These are phyloP conservation scores for Magnusiomyces fungicola DNA, from an alignment of 1,139 yeast species.

Conservation along the genomic window DNA sequence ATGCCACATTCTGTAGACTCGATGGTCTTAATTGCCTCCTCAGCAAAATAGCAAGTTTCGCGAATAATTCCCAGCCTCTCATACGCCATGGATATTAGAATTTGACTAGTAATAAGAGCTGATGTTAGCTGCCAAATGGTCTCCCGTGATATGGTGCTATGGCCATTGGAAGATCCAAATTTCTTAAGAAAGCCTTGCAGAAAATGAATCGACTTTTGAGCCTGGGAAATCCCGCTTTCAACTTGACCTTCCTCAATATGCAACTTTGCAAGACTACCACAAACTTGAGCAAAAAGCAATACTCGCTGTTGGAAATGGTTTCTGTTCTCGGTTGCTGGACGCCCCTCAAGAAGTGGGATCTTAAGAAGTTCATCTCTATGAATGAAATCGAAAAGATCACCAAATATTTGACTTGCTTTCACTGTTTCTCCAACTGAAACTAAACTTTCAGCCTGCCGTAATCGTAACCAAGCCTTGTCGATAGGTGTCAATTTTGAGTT, in stretches of 20 bases:
- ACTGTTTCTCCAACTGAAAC: constrained; percentile 12
- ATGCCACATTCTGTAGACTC: constrained; percentile 16
- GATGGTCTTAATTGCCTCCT: constrained; percentile 22
- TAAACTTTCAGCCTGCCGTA: constrained; percentile 16
- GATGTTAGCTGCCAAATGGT: constrained; percentile 17
- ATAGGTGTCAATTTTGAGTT: constrained; percentile 4
- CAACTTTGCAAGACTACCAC: constrained; percentile 15
- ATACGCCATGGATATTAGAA: constrained; percentile 19
- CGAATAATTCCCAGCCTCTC: constrained; percentile 23
- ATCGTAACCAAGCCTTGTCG: constrained; percentile 12
- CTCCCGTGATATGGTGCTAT: background rate
- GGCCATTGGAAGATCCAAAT: constrained; percentile 1
- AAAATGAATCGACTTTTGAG: constrained; percentile 18
- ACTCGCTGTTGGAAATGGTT: constrained; percentile 19
- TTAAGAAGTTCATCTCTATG: constrained; percentile 12
- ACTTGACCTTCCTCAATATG: constrained; percentile 16
- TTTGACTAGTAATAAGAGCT: constrained; percentile 18
- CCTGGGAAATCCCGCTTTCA: constrained; percentile 18
- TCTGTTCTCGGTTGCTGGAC: constrained; percentile 16
- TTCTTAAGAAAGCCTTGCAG: constrained; percentile 20
- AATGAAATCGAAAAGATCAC: constrained; percentile 14
- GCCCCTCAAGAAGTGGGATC: constrained; percentile 15
- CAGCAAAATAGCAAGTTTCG: constrained; percentile 21
- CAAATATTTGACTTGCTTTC: constrained; percentile 12
- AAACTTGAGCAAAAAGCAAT: constrained; percentile 16